Conservation (phyloP, 202 grass and related monocot genomes). For the Cymbopogon flexuosus region DNA sequence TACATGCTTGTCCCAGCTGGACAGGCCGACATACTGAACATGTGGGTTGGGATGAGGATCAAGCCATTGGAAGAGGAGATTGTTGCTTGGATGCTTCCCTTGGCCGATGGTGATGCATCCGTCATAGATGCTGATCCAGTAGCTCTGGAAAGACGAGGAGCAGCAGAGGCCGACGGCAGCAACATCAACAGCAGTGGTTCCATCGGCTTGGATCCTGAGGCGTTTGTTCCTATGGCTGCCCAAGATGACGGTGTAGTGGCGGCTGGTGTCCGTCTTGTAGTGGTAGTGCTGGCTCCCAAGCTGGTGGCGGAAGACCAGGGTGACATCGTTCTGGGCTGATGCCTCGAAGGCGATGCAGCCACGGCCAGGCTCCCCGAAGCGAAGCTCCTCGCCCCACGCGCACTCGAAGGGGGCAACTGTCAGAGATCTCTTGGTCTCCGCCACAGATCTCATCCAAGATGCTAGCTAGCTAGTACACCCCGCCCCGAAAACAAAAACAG, state of each 20-base stretch:
- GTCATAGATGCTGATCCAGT: slow-evolving; percentile 92
- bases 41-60: slow-evolving; percentile 61
- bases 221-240: slow-evolving; percentile 92
- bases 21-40: slow-evolving; percentile 76
- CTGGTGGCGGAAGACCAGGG: slow-evolving; percentile 80
- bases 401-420: slow-evolving; percentile 88
- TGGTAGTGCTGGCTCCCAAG: slow-evolving; percentile 79
- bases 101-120: slow-evolving; percentile 76
- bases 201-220: slow-evolving; percentile 87
- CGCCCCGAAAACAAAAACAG: too few species aligned
- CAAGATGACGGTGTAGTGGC: slow-evolving; percentile 78
- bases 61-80: slow-evolving; percentile 74
- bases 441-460: slow-evolving; percentile 40
- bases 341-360: slow-evolving; percentile 85
- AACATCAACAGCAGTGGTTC: slow-evolving; percentile 62
- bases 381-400: slow-evolving; percentile 70
- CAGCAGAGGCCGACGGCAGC: slow-evolving; percentile 66
- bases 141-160: slow-evolving; percentile 87
- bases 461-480: too few species aligned
- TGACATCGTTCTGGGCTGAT: slow-evolving; percentile 88
- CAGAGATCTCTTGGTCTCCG: slow-evolving; percentile 62
- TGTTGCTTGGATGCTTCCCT: slow-evolving; percentile 67
- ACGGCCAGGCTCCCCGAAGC: slow-evolving; percentile 64
- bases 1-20: slow-evolving; percentile 94
- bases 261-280: slow-evolving; percentile 78